phyloP scores from a whole-genome alignment of 2,329 filamentous ascomycete species.

The Orbilia blumenaviensis region DNA sequence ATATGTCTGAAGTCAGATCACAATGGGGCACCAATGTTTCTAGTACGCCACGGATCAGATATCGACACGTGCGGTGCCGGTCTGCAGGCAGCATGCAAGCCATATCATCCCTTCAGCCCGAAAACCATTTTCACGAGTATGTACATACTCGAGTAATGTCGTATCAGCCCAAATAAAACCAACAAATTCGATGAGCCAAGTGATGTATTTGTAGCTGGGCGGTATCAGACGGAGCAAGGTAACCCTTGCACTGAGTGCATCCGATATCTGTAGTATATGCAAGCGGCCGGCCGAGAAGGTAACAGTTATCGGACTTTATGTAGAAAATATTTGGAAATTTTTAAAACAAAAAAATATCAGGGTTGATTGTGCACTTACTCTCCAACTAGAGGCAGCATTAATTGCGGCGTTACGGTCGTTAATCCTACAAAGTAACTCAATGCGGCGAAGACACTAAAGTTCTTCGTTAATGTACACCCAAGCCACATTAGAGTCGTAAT shows the following conservation, averaged over 20 bases:
- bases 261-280: background rate
- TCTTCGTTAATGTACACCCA: conserved; percentile 74
- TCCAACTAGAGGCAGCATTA: conserved; percentile 82
- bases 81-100: background rate
- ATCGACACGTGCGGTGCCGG: background rate
- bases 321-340: background rate
- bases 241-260: background rate
- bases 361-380: conserved; percentile 62
- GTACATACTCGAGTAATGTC: background rate
- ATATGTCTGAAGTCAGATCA: background rate
- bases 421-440: conserved; percentile 78
- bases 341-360: background rate
- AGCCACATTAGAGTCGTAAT: conserved; percentile 77
- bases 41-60: conserved; percentile 1
- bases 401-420: conserved; percentile 80
- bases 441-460: conserved; percentile 72
- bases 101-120: background rate
- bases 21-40: background rate
- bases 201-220: background rate
- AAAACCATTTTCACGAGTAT: background rate
- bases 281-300: background rate
- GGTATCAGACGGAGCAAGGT: conserved; percentile 8
- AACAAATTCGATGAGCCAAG: background rate
- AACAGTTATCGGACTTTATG: background rate
- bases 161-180: background rate